A percentile compares a stretch with the other conserved stretches of the same genome.
Conservation (phyloP, 2,329 filamentous ascomycete species). For the Phialophora tarda region DNA sequence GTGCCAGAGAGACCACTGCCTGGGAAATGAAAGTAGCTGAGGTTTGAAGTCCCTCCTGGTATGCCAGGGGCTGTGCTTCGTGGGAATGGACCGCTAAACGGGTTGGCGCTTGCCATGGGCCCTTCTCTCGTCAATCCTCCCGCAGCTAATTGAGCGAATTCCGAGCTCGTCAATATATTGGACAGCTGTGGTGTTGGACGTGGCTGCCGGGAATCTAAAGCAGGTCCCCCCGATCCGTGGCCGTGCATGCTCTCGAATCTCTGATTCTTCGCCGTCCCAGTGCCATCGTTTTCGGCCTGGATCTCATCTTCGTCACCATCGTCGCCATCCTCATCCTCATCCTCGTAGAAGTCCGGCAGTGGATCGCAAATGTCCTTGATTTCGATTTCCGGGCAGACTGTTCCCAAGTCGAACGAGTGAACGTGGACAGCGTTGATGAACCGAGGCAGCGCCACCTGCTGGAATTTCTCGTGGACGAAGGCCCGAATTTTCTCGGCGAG, state of each 20-base stretch:
- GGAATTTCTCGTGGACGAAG: constrained; percentile 96
- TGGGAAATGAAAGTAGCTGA: constrained; percentile 56
- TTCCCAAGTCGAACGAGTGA: constrained; percentile 91
- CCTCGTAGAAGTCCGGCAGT: constrained; percentile 93
- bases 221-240: neutral
- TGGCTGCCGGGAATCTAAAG: constrained; percentile 37
- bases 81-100: constrained; percentile 50
- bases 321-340: constrained; percentile 64
- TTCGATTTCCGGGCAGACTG: constrained; percentile 79
- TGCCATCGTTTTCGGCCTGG: constrained; percentile 20
- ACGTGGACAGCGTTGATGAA: constrained; percentile 97
- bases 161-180: constrained; percentile 43
- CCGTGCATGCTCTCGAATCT: neutral
- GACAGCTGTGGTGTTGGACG: constrained; percentile 41
- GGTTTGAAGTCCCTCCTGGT: constrained; percentile 56
- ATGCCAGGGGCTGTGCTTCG: constrained; percentile 55
- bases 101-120: constrained; percentile 43
- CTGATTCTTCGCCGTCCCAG: constrained; percentile 9
- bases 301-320: constrained; percentile 57
- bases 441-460: constrained; percentile 84
- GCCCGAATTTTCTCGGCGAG: constrained; percentile 85
- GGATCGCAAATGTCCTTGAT: constrained; percentile 98
- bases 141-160: constrained; percentile 44
- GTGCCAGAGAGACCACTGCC: constrained; percentile 56
- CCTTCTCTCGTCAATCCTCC: constrained; percentile 35